Conservation (phyloP, 108 stramenopile species). For the Mediolabrus comicus region DNA sequence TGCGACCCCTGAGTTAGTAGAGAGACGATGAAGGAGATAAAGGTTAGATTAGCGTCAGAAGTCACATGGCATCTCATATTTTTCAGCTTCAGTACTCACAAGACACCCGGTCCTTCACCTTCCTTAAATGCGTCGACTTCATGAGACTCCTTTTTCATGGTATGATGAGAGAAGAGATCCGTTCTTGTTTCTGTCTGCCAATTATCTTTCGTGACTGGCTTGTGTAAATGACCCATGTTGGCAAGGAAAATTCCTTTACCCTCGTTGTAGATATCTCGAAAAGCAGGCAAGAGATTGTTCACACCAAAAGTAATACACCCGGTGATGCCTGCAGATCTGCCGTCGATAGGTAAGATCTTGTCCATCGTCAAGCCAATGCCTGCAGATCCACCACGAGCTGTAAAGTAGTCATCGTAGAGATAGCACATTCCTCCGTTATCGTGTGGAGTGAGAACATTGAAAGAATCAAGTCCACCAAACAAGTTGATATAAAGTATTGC, state of each 20-base stretch:
- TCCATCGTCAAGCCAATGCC: background rate
- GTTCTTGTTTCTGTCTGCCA: slow-evolving; percentile 2
- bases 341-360: slow-evolving; percentile 7
- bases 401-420: slow-evolving; percentile 12
- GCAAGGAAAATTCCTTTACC: slow-evolving; percentile 12
- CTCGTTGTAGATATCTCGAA: background rate
- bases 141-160: background rate
- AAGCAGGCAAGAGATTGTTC: background rate
- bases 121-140: background rate
- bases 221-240: slow-evolving; percentile 30
- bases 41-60: no score
- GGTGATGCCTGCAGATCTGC: background rate
- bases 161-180: slow-evolving; percentile 38
- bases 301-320: background rate
- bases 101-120: background rate
- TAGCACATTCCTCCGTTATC: background rate
- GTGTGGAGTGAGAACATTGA: slow-evolving; percentile 24
- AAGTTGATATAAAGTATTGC: slow-evolving; percentile 37
- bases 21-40: no score
- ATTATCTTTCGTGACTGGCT: slow-evolving; percentile 20
- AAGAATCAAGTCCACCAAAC: slow-evolving; percentile 38
- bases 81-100: no score
- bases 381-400: slow-evolving; percentile 10
- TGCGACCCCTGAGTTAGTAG: no score
- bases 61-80: no score